These are phyloP conservation scores for Thecamonas trahens DNA, from an alignment of 78 protist genomes.

Conservation along the genomic window DNA sequence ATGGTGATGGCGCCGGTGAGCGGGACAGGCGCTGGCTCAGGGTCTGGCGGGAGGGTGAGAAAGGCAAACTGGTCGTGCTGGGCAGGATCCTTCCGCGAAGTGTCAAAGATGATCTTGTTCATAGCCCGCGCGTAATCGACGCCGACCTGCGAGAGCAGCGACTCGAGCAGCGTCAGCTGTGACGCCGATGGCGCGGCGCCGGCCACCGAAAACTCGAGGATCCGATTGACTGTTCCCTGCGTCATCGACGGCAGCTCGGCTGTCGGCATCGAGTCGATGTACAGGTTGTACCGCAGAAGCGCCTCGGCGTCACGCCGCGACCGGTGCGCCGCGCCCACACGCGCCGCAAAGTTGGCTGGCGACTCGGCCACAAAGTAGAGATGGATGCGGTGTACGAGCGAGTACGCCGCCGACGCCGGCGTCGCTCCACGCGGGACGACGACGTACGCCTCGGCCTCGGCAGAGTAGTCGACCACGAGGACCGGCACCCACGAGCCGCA, in stretches of 20 bases:
- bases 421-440: background rate
- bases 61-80: conserved; percentile 13
- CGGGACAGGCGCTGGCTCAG: background rate
- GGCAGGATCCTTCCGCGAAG: background rate
- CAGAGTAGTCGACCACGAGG: background rate
- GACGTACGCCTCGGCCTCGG: background rate
- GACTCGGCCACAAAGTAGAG: conserved; percentile 40
- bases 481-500: conserved; percentile 5
- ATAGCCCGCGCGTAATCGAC: background rate
- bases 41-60: conserved; percentile 4
- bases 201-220: background rate
- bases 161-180: background rate
- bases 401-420: background rate
- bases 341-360: conserved; percentile 41
- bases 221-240: conserved; percentile 8
- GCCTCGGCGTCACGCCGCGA: conserved; percentile 1
- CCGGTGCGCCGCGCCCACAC: conserved; percentile 34
- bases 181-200: background rate
- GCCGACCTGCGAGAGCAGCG: background rate
- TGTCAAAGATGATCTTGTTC: conserved; percentile 32
- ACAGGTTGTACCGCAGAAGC: conserved; percentile 22
- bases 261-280: conserved; percentile 65
- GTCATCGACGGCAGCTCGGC: conserved; percentile 41
- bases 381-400: conserved; percentile 10
- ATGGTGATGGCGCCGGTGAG: background rate